phyloP scores from a whole-genome alignment of 2,329 filamentous ascomycete species.

The Cryphonectria nitschkei region DNA sequence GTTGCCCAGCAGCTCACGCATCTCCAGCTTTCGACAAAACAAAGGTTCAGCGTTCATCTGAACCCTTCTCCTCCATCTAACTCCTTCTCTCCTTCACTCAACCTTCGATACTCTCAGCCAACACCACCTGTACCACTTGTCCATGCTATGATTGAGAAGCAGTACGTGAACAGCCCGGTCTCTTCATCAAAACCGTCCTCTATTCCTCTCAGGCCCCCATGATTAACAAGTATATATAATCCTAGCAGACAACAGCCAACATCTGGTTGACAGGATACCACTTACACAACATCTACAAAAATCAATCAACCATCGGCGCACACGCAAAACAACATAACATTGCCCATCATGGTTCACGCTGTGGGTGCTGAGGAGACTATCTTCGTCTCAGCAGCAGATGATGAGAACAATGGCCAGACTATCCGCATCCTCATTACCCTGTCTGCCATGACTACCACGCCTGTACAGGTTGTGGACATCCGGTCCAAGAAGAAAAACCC shows the following conservation, averaged over 20 bases:
- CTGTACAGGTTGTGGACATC: slow-evolving; percentile 58
- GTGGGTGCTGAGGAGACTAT: slow-evolving; percentile 36
- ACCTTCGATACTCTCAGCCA: background rate
- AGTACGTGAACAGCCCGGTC: background rate
- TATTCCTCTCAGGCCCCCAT: background rate
- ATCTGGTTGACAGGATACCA: background rate
- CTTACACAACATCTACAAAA: background rate
- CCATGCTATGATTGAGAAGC: background rate
- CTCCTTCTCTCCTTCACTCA: background rate
- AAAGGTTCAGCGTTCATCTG: background rate
- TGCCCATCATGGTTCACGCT: slow-evolving; percentile 15
- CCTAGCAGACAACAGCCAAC: background rate
- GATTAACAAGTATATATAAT: background rate
- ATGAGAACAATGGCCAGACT: slow-evolving; percentile 65
- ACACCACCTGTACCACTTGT: background rate
- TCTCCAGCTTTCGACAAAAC: background rate
- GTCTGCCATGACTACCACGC: slow-evolving; percentile 57
- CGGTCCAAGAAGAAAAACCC: slow-evolving; percentile 53
- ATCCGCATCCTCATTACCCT: slow-evolving; percentile 60
- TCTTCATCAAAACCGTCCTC: background rate
- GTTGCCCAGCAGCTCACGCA: background rate
- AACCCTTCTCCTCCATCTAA: background rate
- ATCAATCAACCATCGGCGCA: background rate
- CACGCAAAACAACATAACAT: background rate
- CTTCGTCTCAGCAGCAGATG: slow-evolving; percentile 57